phyloP scores from a whole-genome alignment of 495 filamentous ascomycete genomes.

The Penicillium egyptiacum region DNA sequence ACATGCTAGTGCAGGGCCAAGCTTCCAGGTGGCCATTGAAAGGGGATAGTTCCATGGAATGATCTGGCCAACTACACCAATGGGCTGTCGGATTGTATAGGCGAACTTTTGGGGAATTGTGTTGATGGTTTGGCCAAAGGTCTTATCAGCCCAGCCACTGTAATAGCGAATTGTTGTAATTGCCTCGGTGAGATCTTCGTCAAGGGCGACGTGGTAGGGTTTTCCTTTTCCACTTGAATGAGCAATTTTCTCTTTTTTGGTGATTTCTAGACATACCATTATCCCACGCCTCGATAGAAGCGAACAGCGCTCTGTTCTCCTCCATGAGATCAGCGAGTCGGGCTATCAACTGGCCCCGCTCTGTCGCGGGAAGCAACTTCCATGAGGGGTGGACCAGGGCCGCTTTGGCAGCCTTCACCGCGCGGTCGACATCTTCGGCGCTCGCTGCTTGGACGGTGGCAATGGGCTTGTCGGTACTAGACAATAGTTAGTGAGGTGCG shows the following conservation, averaged over 20 bases:
- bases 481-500: constrained; percentile 43
- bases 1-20: constrained; percentile 81
- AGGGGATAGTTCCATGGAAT: constrained; percentile 93
- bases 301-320: constrained; percentile 67
- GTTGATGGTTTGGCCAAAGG: constrained; percentile 85
- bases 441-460: constrained; percentile 78
- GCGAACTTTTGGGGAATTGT: constrained; percentile 76
- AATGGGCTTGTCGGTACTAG: constrained; percentile 82
- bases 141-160: constrained; percentile 88
- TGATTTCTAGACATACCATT: constrained; percentile 55
- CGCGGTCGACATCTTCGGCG: constrained; percentile 75
- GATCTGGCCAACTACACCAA: constrained; percentile 90
- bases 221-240: constrained; percentile 51
- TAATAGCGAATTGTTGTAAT: constrained; percentile 76
- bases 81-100: constrained; percentile 83
- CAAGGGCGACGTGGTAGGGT: constrained; percentile 70
- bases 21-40: constrained; percentile 88
- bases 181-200: constrained; percentile 71
- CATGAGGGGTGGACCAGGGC: constrained; percentile 78
- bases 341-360: constrained; percentile 72
- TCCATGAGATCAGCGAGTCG: constrained; percentile 72
- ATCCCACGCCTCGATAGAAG: constrained; percentile 94
- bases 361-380: constrained; percentile 69
- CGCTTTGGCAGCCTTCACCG: constrained; percentile 77
- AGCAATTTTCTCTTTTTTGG: neutral